Base-by-base conservation (phyloP, 345 rosid species). In the Gossypium raimondii region DNA sequence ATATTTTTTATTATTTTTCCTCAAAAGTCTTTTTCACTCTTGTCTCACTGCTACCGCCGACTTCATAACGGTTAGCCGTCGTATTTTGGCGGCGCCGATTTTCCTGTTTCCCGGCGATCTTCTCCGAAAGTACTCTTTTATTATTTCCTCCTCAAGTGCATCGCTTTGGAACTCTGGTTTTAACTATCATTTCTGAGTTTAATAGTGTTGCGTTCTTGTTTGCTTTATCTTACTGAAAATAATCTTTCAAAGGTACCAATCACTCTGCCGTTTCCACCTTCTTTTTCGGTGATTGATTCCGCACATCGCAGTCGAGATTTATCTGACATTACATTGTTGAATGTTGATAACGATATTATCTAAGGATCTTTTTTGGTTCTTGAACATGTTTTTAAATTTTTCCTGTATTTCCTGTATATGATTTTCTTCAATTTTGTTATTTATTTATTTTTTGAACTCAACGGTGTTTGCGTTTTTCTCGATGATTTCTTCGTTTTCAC, bases 31-130 rank as follows among this genome's bases (percentile, higher is more conserved):
- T 24, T 77, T 48, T 64, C 51, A 48, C 72, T 80, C 70, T 77
- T 16, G 71, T 57, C 67, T 45, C 81, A 75, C 76, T 22, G 68
- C 71, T 62, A 59, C 82, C 78, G 84, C 83, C 87, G 87, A 77
- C 82, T 69, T 81, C 75, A 80, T 56, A 84, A 85, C 78, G 85
- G 86, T 81, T 87, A 61, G 73, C 83, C 63, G 75, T 73, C 76
- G 58, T 80, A 78, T 72, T 74, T 62, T 81, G 81, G 83, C 81
- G 79, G 76, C 71, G 77, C 60, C 63, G 45, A 78, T 13, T 64
- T 25, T 0, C 13, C 64, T 24, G 45, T 77, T n/a, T 34, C 10
- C 76, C 61, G 73, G 45, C 65, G 73, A 68, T 78, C 78, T 38
- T 51, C 76, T 71, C 67, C 73, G 29, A 17, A 43, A 27, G 13